phyloP scores from a whole-genome alignment of 495 filamentous ascomycete species.

The Tetracladium setigerum region DNA sequence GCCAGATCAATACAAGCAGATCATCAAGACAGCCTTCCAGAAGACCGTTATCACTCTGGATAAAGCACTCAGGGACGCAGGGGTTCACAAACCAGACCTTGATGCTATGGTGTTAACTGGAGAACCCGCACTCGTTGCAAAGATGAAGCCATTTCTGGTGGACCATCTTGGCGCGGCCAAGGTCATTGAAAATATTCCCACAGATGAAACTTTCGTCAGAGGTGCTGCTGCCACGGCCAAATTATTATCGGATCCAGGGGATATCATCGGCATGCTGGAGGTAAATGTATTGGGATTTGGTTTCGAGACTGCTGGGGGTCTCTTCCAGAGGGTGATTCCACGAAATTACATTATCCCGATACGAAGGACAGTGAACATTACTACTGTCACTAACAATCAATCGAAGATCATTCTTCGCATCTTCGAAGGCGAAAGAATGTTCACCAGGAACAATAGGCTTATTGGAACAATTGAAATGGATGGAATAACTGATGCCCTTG shows the following conservation, averaged over 20 bases:
- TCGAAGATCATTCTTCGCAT: slow-evolving; percentile 92
- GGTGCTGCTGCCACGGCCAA: slow-evolving; percentile 91
- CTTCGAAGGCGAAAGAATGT: slow-evolving; percentile 85
- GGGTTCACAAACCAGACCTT: slow-evolving; percentile 75
- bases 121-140: slow-evolving; percentile 88
- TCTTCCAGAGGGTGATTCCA: slow-evolving; percentile 92
- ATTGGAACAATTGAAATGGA: slow-evolving; percentile 42
- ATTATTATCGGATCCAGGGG: slow-evolving; percentile 84
- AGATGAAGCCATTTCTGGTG: slow-evolving; percentile 85
- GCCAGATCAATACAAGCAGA: slow-evolving; percentile 53
- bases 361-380: slow-evolving; percentile 92
- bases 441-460: slow-evolving; percentile 84
- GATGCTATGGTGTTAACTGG: slow-evolving; percentile 83
- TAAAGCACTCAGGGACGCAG: slow-evolving; percentile 50
- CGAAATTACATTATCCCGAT: slow-evolving; percentile 91
- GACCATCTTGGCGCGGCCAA: slow-evolving; percentile 89
- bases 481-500: too few relatives aligned
- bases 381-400: slow-evolving; percentile 91
- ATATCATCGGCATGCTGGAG: slow-evolving; percentile 79
- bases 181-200: slow-evolving; percentile 44
- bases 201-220: too few relatives aligned
- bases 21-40: slow-evolving; percentile 84
- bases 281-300: slow-evolving; percentile 93
- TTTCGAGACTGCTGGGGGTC: slow-evolving; percentile 93
- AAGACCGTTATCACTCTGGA: too few relatives aligned